Conservation (phyloP, 2,329 filamentous ascomycete species). For the Pseudogymnoascus sp. region DNA sequence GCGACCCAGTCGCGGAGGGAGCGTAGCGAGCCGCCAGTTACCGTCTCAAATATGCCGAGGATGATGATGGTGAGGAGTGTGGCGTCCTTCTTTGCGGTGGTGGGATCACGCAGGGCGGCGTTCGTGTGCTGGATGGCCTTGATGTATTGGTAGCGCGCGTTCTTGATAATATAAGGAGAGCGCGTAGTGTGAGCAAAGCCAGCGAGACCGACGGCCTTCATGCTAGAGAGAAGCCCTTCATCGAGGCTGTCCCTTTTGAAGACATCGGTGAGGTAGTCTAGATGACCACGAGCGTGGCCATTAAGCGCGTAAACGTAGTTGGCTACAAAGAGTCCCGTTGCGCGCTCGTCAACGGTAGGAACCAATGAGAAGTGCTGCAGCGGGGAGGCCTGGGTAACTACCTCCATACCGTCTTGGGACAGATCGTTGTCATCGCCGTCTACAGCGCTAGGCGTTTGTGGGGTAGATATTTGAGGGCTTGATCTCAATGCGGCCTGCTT, state of each 20-base stretch:
- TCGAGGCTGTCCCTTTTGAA: constrained; percentile 34
- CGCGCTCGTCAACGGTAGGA: constrained; percentile 20
- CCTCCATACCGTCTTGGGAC: not conserved
- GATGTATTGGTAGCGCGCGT: constrained; percentile 42
- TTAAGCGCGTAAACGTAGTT: constrained; percentile 18
- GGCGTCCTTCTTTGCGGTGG: constrained; percentile 37
- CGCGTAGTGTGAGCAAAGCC: constrained; percentile 36
- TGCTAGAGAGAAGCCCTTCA: constrained; percentile 39
- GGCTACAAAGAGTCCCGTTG: constrained; percentile 20
- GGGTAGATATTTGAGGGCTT: not conserved
- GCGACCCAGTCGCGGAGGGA: constrained; percentile 44
- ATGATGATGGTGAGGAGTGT: constrained; percentile 47
- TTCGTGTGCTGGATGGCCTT: constrained; percentile 44
- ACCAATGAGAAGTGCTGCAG: not conserved
- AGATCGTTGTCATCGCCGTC: not conserved
- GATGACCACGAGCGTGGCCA: constrained; percentile 36
- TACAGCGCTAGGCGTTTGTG: not conserved
- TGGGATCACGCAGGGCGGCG: constrained; percentile 37
- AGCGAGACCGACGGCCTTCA: constrained; percentile 46
- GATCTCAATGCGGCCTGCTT: constrained; percentile 8
- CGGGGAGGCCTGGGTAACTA: constrained; percentile 29
- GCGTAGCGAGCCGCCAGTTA: constrained; percentile 38
- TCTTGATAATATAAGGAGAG: constrained; percentile 34
- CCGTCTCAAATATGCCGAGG: constrained; percentile 45
- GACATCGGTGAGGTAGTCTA: constrained; percentile 44